Percentiles rank a stretch among this genome's conserved stretches.
Conservation (phyloP, 2,329 filamentous ascomycete species). For the Stachybotrys elegans region DNA sequence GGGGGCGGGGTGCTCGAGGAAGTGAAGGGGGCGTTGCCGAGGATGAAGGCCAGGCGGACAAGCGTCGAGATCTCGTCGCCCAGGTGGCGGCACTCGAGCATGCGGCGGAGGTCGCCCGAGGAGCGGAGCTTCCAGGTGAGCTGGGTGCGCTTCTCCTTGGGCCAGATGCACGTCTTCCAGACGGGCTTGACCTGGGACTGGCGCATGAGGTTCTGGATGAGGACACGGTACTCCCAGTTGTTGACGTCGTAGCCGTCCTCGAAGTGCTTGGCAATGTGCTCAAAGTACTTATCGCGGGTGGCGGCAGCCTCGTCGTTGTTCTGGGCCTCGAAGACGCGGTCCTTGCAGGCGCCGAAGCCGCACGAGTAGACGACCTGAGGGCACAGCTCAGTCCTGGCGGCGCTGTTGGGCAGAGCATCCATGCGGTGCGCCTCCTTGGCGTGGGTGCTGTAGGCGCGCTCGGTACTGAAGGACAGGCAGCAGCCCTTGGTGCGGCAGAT, state of each 20-base stretch:
- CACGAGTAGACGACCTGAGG: slow-evolving; percentile 40
- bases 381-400: slow-evolving; percentile 35
- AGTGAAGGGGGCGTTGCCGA: slow-evolving; percentile 35
- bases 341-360: slow-evolving; percentile 36
- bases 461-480: slow-evolving; percentile 38
- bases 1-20: slow-evolving; percentile 29
- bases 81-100: slow-evolving; percentile 39
- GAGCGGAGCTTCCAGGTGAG: slow-evolving; percentile 35
- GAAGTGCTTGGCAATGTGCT: slow-evolving; percentile 42
- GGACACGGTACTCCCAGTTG: slow-evolving; percentile 38
- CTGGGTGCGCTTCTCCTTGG: slow-evolving; percentile 35
- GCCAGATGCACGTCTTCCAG: slow-evolving; percentile 42
- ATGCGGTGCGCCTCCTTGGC: slow-evolving; percentile 37
- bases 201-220: slow-evolving; percentile 39
- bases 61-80: slow-evolving; percentile 34
- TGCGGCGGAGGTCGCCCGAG: slow-evolving; percentile 37
- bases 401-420: slow-evolving; percentile 34
- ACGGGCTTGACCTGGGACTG: slow-evolving; percentile 36
- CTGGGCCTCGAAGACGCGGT: slow-evolving; percentile 35
- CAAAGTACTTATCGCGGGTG: slow-evolving; percentile 38
- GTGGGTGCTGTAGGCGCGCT: slow-evolving; percentile 39
- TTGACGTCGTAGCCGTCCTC: slow-evolving; percentile 36
- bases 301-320: slow-evolving; percentile 28
- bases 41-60: slow-evolving; percentile 38
- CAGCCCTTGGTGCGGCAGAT: slow-evolving; percentile 36